These are phyloP conservation scores for Oryza officinalis DNA, from an alignment of 176 grass and related monocot species.

Conservation along the genomic window DNA sequence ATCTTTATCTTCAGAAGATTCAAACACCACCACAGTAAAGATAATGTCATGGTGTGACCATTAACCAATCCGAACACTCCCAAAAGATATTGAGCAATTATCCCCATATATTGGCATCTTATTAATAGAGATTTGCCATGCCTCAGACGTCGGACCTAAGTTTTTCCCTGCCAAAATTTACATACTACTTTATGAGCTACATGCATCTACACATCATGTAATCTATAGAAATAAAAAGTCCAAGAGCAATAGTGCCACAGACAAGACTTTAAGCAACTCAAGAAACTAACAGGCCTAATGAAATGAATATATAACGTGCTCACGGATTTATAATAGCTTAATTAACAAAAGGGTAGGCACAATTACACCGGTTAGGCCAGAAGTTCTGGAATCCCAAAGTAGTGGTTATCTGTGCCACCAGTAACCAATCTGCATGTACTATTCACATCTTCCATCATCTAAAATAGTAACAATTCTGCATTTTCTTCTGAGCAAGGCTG, in stretches of 20 bases:
- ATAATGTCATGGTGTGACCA: slow-evolving; percentile 18
- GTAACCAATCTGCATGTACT: too few species aligned
- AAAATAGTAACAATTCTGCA: too few species aligned
- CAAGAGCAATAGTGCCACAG: neutral
- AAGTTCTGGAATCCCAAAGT: slow-evolving; percentile 43
- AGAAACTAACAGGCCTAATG: neutral
- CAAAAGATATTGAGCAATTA: slow-evolving; percentile 84
- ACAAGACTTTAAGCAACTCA: slow-evolving; percentile 9
- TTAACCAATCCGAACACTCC: slow-evolving; percentile 91
- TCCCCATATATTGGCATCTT: slow-evolving; percentile 91
- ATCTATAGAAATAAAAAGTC: neutral
- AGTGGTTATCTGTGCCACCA: too few species aligned
- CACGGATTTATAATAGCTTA: neutral
- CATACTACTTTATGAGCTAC: slow-evolving; percentile 2
- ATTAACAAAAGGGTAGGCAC: neutral
- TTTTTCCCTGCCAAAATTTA: slow-evolving; percentile 64
- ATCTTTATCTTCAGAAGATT: too few species aligned
- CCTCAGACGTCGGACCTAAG: slow-evolving; percentile 84
- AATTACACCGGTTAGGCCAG: slow-evolving; percentile 83
- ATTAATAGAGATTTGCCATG: slow-evolving; percentile 81
- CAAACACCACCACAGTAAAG: too few species aligned
- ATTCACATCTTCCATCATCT: too few species aligned
- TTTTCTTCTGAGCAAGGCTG: too few species aligned
- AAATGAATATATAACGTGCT: neutral
- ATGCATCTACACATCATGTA: neutral